Evolutionary conservation across 176 grass and related monocot genomes (phyloP), one percentile per base, ranked within the genome.

Genomic region (Alopecurus myosuroides): DNA sequence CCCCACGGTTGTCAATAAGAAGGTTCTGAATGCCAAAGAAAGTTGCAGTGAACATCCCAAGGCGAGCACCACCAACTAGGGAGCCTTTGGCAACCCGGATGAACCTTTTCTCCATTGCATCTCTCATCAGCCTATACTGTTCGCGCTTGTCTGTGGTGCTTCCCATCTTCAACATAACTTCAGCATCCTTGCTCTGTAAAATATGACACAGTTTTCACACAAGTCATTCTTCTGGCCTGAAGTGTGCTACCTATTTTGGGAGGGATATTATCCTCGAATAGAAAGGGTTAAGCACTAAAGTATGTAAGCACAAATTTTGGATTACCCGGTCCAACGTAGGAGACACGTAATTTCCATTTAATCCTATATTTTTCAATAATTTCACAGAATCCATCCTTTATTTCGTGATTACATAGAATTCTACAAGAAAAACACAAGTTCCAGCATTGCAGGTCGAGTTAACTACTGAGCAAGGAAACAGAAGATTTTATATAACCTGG

Each of bases 111-210:
- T 96, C 97, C 91, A 94, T 95, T 41, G 97, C 93, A 48, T 99
- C 97, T 78, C 93, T 95, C 97, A 99, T 99, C 87, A 99, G 85
- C 80, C 89, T 89, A 83, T 99, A 99, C 22, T 99, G 97, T 78
- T 99, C 91, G 2, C 91, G 89, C 84, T 99, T 99, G 84, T 96
- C 97, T 22, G 91, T 76, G 41, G 97, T 99, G 53, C 91, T 94
- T 84, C 97, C 97, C 89, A 99, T 95, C 83, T 99, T 99, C 79
- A 96, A 64, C 89, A 95, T 99, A 58, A 94, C 97, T 88, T 99
- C 93, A 71, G 93, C 97, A 87, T 96, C 97, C 79, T 96, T 98
- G 83, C 97, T 95, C 93, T 98, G 83, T 26, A 77, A 87, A 76
- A 86, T 46, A 83, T 36, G 40, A 58, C 26, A 77, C 37, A 55